phyloP scores from a whole-genome alignment of 176 grass and related monocot genomes.

The Aegilops umbellulata region DNA sequence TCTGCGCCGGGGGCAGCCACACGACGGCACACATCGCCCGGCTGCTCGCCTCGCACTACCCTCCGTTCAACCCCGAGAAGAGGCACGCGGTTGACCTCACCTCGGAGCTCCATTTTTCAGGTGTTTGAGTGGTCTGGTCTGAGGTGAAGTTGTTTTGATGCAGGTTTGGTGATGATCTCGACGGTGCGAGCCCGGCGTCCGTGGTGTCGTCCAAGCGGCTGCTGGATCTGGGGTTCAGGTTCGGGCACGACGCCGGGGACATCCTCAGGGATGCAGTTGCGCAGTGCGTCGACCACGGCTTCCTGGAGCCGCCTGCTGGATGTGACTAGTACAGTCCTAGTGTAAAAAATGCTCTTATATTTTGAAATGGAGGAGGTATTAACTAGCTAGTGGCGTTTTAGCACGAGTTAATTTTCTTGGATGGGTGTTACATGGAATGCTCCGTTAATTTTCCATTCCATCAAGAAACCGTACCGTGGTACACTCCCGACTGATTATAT shows the following conservation, averaged over 20 bases:
- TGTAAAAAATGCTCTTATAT: too few species aligned
- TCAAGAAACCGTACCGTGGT: too few species aligned
- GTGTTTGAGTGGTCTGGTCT: background rate
- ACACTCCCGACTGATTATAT: too few species aligned
- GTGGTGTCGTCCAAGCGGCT: slow-evolving; percentile 60
- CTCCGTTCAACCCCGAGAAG: slow-evolving; percentile 17
- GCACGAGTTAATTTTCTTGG: too few species aligned
- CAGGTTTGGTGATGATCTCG: slow-evolving; percentile 42
- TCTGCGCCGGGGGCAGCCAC: slow-evolving; percentile 48
- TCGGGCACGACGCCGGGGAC: slow-evolving; percentile 30
- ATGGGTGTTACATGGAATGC: too few species aligned
- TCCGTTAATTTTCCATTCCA: background rate
- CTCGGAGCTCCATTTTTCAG: background rate
- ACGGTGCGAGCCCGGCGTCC: slow-evolving; percentile 18
- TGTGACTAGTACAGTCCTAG: too few species aligned
- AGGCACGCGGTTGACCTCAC: background rate
- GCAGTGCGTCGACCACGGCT: slow-evolving; percentile 40
- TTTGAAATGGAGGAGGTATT: too few species aligned
- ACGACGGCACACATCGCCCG: slow-evolving; percentile 28
- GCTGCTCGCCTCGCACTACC: slow-evolving; percentile 39
- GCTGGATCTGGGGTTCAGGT: slow-evolving; percentile 64
- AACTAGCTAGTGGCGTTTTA: background rate
- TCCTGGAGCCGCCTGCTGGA: slow-evolving; percentile 12
- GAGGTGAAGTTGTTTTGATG: too few species aligned
- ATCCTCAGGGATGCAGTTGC: slow-evolving; percentile 46